phyloP scores from a whole-genome alignment of 2,329 filamentous ascomycete genomes.

The Furcasterigmium sp. region DNA sequence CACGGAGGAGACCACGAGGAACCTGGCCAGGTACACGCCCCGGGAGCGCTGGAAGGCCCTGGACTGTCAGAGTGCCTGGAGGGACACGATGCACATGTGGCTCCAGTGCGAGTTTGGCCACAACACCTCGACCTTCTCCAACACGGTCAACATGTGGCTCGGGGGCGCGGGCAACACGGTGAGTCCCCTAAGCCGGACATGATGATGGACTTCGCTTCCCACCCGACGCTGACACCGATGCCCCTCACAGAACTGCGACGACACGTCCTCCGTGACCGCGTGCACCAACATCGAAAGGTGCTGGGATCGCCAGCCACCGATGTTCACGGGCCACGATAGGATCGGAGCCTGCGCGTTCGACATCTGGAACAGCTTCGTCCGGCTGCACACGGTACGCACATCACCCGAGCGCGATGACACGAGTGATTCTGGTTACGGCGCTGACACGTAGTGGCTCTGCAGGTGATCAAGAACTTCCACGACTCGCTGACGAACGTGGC shows the following conservation, averaged over 20 bases:
- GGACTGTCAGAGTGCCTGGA: background rate
- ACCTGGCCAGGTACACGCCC: background rate
- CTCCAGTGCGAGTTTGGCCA: background rate
- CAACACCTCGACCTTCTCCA: background rate
- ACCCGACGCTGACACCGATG: background rate
- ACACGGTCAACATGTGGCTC: background rate
- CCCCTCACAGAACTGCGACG: background rate
- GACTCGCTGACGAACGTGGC: background rate
- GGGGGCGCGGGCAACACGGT: background rate
- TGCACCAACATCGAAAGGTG: background rate
- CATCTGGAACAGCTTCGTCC: background rate
- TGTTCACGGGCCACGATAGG: background rate
- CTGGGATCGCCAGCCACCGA: background rate
- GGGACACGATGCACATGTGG: background rate
- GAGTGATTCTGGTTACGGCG: background rate
- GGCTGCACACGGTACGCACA: background rate
- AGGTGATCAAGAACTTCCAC: conserved; percentile 3
- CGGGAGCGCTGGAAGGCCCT: background rate
- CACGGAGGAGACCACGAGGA: accelerated
- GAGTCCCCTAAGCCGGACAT: background rate
- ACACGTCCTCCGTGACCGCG: background rate
- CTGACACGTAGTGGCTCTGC: background rate
- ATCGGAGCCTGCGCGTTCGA: conserved; percentile 1
- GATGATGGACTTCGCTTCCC: background rate
- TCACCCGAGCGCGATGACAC: background rate